phyloP scores from a whole-genome alignment of 257 asterid genomes.

The Nicotiana benthamiana region DNA sequence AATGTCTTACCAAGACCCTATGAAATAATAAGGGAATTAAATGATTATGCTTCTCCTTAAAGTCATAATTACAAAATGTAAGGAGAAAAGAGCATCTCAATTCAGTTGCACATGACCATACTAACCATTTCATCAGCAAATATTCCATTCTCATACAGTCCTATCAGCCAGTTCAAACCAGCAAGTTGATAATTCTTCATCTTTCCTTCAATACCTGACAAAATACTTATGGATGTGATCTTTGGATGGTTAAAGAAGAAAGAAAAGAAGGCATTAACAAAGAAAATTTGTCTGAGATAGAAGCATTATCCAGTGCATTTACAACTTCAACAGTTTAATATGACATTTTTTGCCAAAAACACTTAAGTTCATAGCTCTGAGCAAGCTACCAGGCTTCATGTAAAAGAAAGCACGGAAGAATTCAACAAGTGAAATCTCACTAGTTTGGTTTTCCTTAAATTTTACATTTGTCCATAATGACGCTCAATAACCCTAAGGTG shows the following conservation, averaged over 20 bases:
- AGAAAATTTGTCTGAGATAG: background rate
- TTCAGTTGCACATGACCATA: background rate
- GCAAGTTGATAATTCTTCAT: slow-evolving; percentile 99
- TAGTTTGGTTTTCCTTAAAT: background rate
- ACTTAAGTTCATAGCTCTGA: background rate
- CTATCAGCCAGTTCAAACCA: slow-evolving; percentile 93
- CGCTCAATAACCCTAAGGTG: background rate
- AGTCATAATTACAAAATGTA: too few species aligned
- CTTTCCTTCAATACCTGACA: slow-evolving; percentile 94
- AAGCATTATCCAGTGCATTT: background rate
- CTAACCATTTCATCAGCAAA: slow-evolving; percentile 99
- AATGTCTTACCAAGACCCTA: slow-evolving; percentile 98
- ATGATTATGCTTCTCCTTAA: background rate
- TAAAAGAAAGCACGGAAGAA: background rate
- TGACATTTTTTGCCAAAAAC: background rate
- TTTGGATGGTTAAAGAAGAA: background rate
- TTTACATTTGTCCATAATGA: background rate
- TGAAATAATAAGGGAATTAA: background rate
- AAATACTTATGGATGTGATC: background rate
- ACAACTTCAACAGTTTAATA: background rate
- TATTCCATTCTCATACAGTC: slow-evolving; percentile 96
- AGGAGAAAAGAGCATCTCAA: slow-evolving; percentile 4
- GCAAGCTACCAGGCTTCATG: background rate
- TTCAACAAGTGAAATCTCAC: background rate
- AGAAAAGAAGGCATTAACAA: background rate